Base-by-base conservation (phyloP, 345 rosid species). In the Erucastrum elatum region DNA sequence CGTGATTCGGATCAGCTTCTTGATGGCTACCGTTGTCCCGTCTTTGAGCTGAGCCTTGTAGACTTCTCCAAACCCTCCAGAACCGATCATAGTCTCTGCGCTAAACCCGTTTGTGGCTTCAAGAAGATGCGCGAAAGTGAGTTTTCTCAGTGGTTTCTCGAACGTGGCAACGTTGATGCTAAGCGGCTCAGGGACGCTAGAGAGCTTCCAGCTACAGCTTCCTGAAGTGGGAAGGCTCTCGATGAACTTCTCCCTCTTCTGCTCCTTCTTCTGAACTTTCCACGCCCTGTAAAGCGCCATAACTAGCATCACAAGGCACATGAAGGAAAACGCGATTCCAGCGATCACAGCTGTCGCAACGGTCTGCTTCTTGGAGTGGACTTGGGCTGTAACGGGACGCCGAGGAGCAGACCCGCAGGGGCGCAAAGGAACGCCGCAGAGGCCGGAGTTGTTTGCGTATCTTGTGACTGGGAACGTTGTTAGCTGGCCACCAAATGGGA, bases 101-200 rank as follows among this genome's bases (percentile, higher is more conserved):
- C 98, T 94, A 84, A 94, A 94, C 77, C 97, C 95, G 49, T 94
- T 94, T 9, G 98, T 94, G 15, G 98, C 98, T 83, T 94, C 97
- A 21, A 90, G 91, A 70, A 94, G 87, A 83, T 94, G 92, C 1
- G 90, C 94, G 30, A 94, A 94, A 17, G 98, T 94, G 35, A 94
- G 87, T 76, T 92, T 94, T 27, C 95, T 84, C 11, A 94, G 85
- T 53, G 98, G 98, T 70, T 92, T 94, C 88, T 94, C 98, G 15
- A 94, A 94, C n/a, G 97, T 92, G 62, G 97, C 98, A 13, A 94
- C 84, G 72, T 92, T 94, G 81, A 94, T 94, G 90, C 98, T 94
- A 71, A 94, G 81, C 11, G 97, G 98, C 82, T 94, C 97, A 25
- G 90, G 92, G 37, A 90, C 93, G 64, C 89, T 94, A 53, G 98